Base-by-base conservation (phyloP, 352 stramenopile genomes). In the Globisporangium carolinianum region DNA sequence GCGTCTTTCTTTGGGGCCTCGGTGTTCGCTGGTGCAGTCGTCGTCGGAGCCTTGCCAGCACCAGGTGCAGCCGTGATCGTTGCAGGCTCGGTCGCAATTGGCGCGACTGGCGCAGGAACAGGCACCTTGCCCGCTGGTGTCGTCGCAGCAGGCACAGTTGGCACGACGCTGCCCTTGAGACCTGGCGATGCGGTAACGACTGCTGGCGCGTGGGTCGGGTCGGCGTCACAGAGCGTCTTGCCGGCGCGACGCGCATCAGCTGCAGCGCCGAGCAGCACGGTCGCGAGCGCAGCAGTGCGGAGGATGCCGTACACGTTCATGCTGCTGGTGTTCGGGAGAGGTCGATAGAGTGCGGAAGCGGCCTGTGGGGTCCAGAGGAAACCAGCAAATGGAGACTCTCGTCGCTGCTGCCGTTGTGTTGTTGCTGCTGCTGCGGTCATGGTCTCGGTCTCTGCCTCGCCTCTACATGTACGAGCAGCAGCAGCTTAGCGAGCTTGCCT, bases 271-370 rank as follows among this genome's bases (percentile, higher is more conserved):
- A 63, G 35, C n/a, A 62, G 45, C 49, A 60, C 57, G 39, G 39
- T 51, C 50, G 57, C 58, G 56, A 67, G 57, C 53, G 61, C 41
- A 11, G 55, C 46, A 12, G 60, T 56, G 42, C 60, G 60, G 32
- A 64, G 51, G 10, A 65, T 51, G 17, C 57, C 51, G 17, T 60
- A 67, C 38, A 67, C 46, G 51, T 67, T 67, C 61, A 67, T 67
- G 41, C 3, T 48, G 6, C 43, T 60, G 35, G 55, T 17, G 17
- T 18, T 35, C 6, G 15, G 9, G 3, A 32, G 12, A 18, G 4
- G 39, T 35, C 15, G 43, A n/a, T 14, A 15, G 43, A 47, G 43
- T 17, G 14, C 10, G 43, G 36, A 15, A 45, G 11, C 14, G 15
- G 46, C 5, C 10, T 60, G 46, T 54, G n/a, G 18, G 14, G 55